phyloP scores from a whole-genome alignment of 2,329 filamentous ascomycete species.

The Fusarium sp. region DNA sequence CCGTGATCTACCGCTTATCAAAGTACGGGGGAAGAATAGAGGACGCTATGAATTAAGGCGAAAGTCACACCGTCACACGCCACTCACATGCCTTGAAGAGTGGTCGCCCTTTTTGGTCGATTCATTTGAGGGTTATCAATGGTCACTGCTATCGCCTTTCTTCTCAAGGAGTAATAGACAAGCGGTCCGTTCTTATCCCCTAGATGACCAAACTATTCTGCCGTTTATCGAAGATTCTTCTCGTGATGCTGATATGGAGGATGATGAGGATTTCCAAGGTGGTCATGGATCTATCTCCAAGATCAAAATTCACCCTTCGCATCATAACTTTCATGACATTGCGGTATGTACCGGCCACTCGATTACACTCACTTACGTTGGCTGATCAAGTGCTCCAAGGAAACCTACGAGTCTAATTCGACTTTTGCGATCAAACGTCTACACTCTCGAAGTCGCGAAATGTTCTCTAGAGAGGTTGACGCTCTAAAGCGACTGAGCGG shows the following conservation, averaged over 20 bases:
- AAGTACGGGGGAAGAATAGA: neutral
- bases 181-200: neutral
- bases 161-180: neutral
- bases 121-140: neutral
- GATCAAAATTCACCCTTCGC: neutral
- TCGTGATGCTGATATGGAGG: neutral
- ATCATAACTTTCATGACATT: neutral
- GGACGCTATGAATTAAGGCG: neutral
- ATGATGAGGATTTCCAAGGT: neutral
- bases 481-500: neutral
- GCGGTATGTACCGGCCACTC: neutral
- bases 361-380: neutral
- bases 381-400: neutral
- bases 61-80: neutral
- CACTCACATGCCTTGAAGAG: neutral
- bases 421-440: neutral
- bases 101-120: neutral
- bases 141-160: neutral
- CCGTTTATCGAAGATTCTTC: neutral
- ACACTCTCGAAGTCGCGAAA: neutral
- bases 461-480: neutral
- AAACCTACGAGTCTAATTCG: neutral
- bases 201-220: neutral
- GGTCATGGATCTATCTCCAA: neutral
- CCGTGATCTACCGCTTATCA: neutral